These are phyloP conservation scores for Fusarium succisae DNA, from an alignment of 2,329 filamentous ascomycete genomes.

Conservation along the genomic window DNA sequence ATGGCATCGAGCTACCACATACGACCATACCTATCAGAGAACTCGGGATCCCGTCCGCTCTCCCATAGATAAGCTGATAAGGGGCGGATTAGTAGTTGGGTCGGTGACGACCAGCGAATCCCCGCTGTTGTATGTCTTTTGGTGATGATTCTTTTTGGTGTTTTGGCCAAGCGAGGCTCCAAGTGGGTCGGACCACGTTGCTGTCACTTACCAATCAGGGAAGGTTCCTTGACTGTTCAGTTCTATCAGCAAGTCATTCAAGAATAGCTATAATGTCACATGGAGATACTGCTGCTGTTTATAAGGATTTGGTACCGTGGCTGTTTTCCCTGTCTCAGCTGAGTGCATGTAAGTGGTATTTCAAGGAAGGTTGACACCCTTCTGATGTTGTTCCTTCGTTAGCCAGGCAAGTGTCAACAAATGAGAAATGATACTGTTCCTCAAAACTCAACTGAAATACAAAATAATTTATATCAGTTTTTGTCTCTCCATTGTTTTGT, in stretches of 20 bases:
- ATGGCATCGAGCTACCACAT: not conserved
- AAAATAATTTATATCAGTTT: no score
- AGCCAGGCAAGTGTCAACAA: no score
- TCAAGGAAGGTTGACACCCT: no score
- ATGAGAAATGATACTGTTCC: not conserved
- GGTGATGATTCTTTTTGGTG: not conserved
- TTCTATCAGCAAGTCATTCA: rapidly evolving
- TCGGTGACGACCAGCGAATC: not conserved
- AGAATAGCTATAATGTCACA: not conserved
- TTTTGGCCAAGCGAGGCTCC: not conserved
- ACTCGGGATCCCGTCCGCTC: not conserved
- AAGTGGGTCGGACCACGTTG: not conserved
- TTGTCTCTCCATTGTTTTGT: no score
- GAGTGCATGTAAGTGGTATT: not conserved
- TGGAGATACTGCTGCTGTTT: no score
- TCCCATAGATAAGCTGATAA: not conserved
- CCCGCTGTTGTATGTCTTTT: not conserved
- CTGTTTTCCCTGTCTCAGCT: not conserved
- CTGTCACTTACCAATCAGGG: not conserved
- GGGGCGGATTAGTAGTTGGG: not conserved
- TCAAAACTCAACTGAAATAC: not conserved
- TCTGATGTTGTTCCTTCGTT: no score
- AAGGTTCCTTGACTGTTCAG: no score
- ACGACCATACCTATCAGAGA: not conserved
- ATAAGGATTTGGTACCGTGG: no score